Evolutionary conservation across 2,329 filamentous ascomycete species (phyloP), one percentile per base, ranked within the genome.

Genomic region (Nigrograna mackinnonii): DNA sequence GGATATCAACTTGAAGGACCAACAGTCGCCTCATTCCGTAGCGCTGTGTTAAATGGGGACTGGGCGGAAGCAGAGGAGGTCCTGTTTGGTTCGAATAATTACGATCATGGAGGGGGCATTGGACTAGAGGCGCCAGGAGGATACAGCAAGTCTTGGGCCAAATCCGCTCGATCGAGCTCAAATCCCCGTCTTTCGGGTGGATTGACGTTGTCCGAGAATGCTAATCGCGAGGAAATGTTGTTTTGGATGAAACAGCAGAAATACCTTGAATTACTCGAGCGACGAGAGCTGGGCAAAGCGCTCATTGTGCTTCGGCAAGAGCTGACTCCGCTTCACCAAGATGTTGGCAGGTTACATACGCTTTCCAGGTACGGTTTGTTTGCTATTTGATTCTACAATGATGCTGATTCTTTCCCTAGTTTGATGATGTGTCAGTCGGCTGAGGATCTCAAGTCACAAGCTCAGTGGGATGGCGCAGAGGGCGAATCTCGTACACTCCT

Each of bases 241-340:
- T 96, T 97, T 67, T 85, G 85, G 75, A 76, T 99, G 58, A 82
- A 92, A 50, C 88, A 95, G 64, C 94, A 99, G 66, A 97, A 97
- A 67, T 99, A 92, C 58, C 76, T 99, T 21, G 94, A 99, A 71
- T 74, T 96, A 6, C 73, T 99, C 32, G 91, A 97, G 66, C 76
- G 78, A 57, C 78, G 84, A 53, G 85, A 96, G 56, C 81, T 89
- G 6, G 79, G 79, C 12, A 78, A 79, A 38, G 94, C 92, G 6
- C 76, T 99, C 43, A 78, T 79, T 59, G 90, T 96, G n/a, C 78
- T 99, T 34, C 84, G 94, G 16, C 84, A 83, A 49, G 92, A 99
- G 72, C 73, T 99, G 41, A 94, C 91, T 0, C 91, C 94, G 1
- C 73, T 97, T 31, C 86, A 89, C 55, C 86, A 88, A 55, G 89